These are phyloP conservation scores for Backusella westeae DNA, from an alignment of 192 early-diverging fungal species.

Conservation along the genomic window DNA sequence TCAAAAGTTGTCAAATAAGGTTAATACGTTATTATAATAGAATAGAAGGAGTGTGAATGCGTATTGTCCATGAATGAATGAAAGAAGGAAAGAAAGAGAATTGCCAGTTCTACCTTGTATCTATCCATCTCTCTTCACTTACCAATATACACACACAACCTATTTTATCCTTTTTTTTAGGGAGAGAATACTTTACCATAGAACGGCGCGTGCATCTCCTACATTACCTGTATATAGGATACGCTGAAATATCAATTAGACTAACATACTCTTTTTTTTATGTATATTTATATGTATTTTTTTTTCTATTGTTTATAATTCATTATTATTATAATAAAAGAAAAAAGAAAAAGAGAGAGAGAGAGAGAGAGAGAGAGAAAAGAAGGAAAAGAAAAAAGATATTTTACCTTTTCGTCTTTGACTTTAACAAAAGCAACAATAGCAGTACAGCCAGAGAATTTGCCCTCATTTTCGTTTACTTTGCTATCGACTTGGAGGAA, in stretches of 20 bases:
- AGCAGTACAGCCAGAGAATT: conserved; percentile 90
- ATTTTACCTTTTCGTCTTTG: conserved; percentile 26
- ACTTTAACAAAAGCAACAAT: conserved; percentile 74
- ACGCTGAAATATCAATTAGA: conserved; percentile 43
- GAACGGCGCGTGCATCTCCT: conserved; percentile 94
- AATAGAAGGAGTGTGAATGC: background rate
- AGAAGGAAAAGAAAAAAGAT: background rate
- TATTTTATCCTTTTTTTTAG: background rate
- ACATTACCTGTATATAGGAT: conserved; percentile 95
- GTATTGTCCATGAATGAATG: background rate
- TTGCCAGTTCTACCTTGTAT: background rate
- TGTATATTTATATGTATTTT: background rate
- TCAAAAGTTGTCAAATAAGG: background rate
- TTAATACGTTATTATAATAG: background rate
- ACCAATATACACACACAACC: background rate
- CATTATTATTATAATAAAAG: background rate
- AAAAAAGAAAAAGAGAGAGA: background rate
- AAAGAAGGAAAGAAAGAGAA: background rate
- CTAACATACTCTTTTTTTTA: background rate
- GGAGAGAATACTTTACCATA: conserved; percentile 53
- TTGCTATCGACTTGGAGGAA: conserved; percentile 84
- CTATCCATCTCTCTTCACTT: background rate
- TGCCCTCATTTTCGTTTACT: conserved; percentile 72
- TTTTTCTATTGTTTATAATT: conserved; percentile 11
- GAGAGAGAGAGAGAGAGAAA: background rate